Evolutionary conservation across 768 basidiomycete species (phyloP).

Genomic region (Kwoniella sp.): DNA sequence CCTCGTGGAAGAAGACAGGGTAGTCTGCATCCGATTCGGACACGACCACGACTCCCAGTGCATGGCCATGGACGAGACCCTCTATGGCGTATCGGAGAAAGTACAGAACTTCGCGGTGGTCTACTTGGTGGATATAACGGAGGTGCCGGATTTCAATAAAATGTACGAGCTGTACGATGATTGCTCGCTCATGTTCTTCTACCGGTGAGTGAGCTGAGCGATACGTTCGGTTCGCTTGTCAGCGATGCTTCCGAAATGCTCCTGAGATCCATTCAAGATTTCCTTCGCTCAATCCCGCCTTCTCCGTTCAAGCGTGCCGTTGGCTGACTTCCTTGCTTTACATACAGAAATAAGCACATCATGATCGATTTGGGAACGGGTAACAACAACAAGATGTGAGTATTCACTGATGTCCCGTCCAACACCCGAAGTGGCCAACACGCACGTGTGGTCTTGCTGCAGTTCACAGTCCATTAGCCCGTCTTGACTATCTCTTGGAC

Average conservation of each 20-base stretch:
- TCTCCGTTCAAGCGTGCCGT: background rate
- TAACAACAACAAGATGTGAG: slow-evolving; percentile 98
- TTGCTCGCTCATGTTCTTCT: slow-evolving; percentile 97
- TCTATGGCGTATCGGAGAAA: slow-evolving; percentile 87
- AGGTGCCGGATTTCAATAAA: slow-evolving; percentile 99
- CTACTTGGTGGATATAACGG: slow-evolving; percentile 90
- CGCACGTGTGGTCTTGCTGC: no score
- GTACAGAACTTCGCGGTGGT: slow-evolving; percentile 99
- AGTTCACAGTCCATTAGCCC: no score
- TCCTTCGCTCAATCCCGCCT: no score
- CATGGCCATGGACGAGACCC: slow-evolving; percentile 99
- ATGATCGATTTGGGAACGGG: slow-evolving; percentile 99
- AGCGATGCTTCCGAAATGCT: no score
- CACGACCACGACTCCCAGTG: slow-evolving; percentile 92
- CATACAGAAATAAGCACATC: slow-evolving; percentile 88
- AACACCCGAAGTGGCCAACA: no score
- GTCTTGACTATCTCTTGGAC: no score
- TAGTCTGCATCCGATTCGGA: slow-evolving; percentile 92
- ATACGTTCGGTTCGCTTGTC: no score
- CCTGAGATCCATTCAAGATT: no score
- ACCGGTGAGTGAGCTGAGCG: slow-evolving; percentile 70
- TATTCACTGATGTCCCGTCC: no score
- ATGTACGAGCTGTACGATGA: slow-evolving; percentile 99
- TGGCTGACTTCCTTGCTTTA: slow-evolving; percentile 11
- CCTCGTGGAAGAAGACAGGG: slow-evolving; percentile 93